Evolutionary conservation across 2,329 filamentous ascomycete genomes (phyloP), one percentile per base, ranked within the genome.

Genomic region (Ophiostoma tasmaniense): DNA sequence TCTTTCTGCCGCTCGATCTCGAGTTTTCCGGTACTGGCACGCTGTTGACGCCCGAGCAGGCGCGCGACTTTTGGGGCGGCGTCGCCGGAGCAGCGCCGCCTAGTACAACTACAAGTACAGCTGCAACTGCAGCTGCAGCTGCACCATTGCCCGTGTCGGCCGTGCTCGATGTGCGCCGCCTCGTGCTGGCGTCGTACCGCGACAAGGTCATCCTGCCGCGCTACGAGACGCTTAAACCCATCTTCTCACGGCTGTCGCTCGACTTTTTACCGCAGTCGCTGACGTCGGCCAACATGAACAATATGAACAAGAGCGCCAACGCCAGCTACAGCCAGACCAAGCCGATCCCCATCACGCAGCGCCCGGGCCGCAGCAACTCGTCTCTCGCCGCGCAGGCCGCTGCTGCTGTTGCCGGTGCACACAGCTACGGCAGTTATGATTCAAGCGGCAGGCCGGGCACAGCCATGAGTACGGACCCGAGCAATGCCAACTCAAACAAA

Each of bases 1-100:
- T 97, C 0, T 97, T 99, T 76, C 81, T 99, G 1, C 95, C 93
- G 0, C 81, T 99, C 0, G 95, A 99, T 75, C 85, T 97, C 13
- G 95, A 99, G 76, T 96, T 99, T 76, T 89, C 92, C 67, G 95
- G 94, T 6, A 85, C 86, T 64, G 95, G 95, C 20, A 83, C 87
- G 0, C 85, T 98, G 68, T 89, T 98, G 85, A 89, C 85, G 0
- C 78, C 85, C 0, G 88, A 92, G 5, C 90, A 96, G 78, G 90
- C 93, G 4, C 87, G 89, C 55, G 94, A 98, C 70, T 97, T 97
- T 75, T 98, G 94, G 93, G 90, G 90, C 35, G 89, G 88, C 7
- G 84, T 91, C 74, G 35, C 73, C 77, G 8, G 71, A n/a, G 10
- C 6, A 14, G 33, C 50, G 7, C n/a, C 35, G 1, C 2, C 14